phyloP scores from a whole-genome alignment of 768 basidiomycete genomes.

The Podaxis mareebaensis region DNA sequence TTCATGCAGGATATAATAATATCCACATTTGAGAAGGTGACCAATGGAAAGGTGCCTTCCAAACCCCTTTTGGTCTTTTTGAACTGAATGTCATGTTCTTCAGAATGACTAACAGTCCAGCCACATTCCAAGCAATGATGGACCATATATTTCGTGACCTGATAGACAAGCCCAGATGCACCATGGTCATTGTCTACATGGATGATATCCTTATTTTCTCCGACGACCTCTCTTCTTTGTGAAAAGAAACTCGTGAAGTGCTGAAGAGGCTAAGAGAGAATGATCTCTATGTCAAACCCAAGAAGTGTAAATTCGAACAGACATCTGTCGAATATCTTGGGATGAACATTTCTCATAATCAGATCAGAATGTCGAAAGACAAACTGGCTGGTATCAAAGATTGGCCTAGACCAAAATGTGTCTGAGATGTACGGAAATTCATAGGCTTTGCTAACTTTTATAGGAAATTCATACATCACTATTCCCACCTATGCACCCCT shows the following conservation, averaged over 20 bases:
- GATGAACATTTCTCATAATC: neutral
- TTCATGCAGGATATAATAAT: no score
- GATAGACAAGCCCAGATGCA: constrained; percentile 21
- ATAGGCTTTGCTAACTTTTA: constrained; percentile 50
- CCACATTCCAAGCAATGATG: constrained; percentile 22
- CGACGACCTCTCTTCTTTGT: neutral
- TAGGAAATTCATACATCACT: constrained; percentile 38
- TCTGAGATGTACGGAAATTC: constrained; percentile 39
- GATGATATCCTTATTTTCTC: constrained; percentile 38
- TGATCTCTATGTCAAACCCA: constrained; percentile 7
- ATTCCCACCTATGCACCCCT: constrained; percentile 16
- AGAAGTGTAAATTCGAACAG: constrained; percentile 13
- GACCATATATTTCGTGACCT: constrained; percentile 14
- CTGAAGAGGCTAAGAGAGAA: neutral
- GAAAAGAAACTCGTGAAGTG: neutral
- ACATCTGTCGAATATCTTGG: constrained; percentile 12
- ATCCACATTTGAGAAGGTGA: no score
- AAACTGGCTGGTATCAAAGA: constrained; percentile 37
- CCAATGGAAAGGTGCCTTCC: no score
- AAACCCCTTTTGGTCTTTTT: neutral
- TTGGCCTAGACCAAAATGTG: constrained; percentile 36
- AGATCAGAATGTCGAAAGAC: constrained; percentile 32
- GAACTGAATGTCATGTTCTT: no score
- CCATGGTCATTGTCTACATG: constrained; percentile 37
- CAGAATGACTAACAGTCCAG: neutral